Conservation (phyloP, 495 filamentous ascomycete genomes). For the Beverwykella pulmonaria region DNA sequence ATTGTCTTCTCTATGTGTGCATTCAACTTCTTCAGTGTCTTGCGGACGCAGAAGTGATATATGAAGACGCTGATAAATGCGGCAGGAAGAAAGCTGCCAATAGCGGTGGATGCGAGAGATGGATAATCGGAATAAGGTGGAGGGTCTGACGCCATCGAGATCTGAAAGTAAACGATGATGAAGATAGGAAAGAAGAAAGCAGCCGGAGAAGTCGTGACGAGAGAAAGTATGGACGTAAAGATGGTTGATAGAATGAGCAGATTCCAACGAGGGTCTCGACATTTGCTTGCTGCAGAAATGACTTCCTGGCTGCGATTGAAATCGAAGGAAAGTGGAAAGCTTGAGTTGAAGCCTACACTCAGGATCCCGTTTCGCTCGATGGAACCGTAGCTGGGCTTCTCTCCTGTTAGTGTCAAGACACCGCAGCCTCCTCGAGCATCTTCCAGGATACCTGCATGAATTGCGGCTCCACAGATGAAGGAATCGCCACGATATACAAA, state of each 20-base stretch:
- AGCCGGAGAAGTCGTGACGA: constrained; percentile 45
- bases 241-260: constrained; percentile 42
- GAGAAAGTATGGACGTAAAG: constrained; percentile 43
- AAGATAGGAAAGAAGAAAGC: constrained; percentile 47
- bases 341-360: constrained; percentile 44
- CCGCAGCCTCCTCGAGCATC: constrained; percentile 46
- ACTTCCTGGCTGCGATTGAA: constrained; percentile 37
- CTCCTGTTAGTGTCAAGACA: constrained; percentile 43
- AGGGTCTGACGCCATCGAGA: constrained; percentile 48
- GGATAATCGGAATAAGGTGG: constrained; percentile 43
- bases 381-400: constrained; percentile 38
- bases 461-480: constrained; percentile 49
- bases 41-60: constrained; percentile 47
- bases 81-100: constrained; percentile 49
- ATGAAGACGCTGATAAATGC: constrained; percentile 43
- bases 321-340: constrained; percentile 48
- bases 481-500: constrained; percentile 47
- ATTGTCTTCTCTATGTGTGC: constrained; percentile 50
- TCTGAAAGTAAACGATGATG: constrained; percentile 44
- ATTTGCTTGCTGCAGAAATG: constrained; percentile 33
- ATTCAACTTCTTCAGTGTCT: constrained; percentile 46
- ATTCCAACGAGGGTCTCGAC: constrained; percentile 48
- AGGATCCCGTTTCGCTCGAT: constrained; percentile 40
- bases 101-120: constrained; percentile 41
- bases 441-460: constrained; percentile 46